phyloP scores from a whole-genome alignment of 2,329 filamentous ascomycete genomes.

The Blastomyces percursus region DNA sequence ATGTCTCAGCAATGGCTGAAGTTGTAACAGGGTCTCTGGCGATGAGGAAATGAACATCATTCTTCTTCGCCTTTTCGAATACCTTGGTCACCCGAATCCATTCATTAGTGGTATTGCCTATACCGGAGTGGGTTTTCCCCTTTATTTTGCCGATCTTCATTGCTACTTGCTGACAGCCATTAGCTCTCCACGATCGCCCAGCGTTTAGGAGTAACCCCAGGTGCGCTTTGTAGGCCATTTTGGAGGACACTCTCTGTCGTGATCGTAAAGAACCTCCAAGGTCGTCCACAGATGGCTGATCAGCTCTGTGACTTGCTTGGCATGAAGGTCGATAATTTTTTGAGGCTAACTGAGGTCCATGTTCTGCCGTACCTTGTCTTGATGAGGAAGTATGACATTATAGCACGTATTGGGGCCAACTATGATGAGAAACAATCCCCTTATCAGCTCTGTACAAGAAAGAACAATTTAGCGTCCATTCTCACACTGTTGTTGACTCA shows the following conservation, averaged over 20 bases:
- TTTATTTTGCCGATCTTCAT: background rate
- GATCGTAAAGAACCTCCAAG: constrained; percentile 69
- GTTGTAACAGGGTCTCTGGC: constrained; percentile 46
- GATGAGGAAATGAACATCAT: constrained; percentile 82
- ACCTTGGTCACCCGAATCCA: constrained; percentile 70
- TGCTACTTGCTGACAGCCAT: constrained; percentile 4
- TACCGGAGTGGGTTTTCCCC: constrained; percentile 51
- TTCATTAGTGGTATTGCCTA: constrained; percentile 73
- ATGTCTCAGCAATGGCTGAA: constrained; percentile 7
- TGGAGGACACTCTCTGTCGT: constrained; percentile 78
- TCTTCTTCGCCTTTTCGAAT: constrained; percentile 71
- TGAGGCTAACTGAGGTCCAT: constrained; percentile 60
- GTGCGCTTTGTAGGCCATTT: constrained; percentile 69
- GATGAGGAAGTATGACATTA: constrained; percentile 62
- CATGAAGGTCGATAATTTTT: constrained; percentile 61
- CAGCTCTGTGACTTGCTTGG: constrained; percentile 71
- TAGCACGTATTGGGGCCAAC: constrained; percentile 69
- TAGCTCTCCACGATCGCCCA: constrained; percentile 62
- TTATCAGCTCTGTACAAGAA: constrained; percentile 52
- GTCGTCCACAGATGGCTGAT: constrained; percentile 69
- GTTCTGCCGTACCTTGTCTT: constrained; percentile 81
- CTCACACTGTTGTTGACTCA: constrained; percentile 49
- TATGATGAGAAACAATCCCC: constrained; percentile 41
- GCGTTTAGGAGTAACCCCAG: constrained; percentile 49
- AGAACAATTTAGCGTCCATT: constrained; percentile 48